Base-by-base conservation (phyloP, 2,329 filamentous ascomycete genomes). In the Keithomyces neogunnii region DNA sequence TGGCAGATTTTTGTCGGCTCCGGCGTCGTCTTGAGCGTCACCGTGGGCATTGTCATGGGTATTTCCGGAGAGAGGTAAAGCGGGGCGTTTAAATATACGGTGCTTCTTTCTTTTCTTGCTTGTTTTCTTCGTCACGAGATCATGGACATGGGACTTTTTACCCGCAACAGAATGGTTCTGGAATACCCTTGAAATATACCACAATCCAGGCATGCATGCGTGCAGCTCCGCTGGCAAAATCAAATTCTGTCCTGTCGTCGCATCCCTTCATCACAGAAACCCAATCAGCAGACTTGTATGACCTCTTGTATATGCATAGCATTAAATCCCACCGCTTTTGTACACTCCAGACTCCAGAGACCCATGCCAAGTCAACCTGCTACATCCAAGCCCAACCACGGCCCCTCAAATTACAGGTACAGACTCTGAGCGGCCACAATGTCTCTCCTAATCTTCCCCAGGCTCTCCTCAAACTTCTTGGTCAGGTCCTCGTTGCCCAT, bases 401-500 rank as follows among this genome's bases (percentile, higher is more conserved):
- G 19, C 19, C 19, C 19, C 19, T 19, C 19, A 19, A 31, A 45
- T 47, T 83, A 93, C 67, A 96, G 76, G 66, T 96, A 97, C 69
- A 97, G 74, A 61, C 88, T 95, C 74, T 96, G 91, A 46, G 92
- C 89, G 29, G 92, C 90, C 53, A 99, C 92, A 66, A 99, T 91
- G 67, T 97, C 93, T 63, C 93, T 81, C 68, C 89, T 82, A 50
- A 97, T 87, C 78, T 95, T 93, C 53, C 79, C 77, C 60, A 99
- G 73, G 55, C 89, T 86, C 59, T 84, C 80, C 63, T 96, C 91
- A 65, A 99, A 99, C 72, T 96, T 96, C 65, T 85, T 80, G 63
- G 91, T 87, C 51, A 99, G 75, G 62, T 97, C 93, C 54, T 95
- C 89, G 66, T 88, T 96, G 62, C 93, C 93, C 93, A 99, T 99